phyloP scores from a whole-genome alignment of 768 basidiomycete species.

The Lentinula lateritia region DNA sequence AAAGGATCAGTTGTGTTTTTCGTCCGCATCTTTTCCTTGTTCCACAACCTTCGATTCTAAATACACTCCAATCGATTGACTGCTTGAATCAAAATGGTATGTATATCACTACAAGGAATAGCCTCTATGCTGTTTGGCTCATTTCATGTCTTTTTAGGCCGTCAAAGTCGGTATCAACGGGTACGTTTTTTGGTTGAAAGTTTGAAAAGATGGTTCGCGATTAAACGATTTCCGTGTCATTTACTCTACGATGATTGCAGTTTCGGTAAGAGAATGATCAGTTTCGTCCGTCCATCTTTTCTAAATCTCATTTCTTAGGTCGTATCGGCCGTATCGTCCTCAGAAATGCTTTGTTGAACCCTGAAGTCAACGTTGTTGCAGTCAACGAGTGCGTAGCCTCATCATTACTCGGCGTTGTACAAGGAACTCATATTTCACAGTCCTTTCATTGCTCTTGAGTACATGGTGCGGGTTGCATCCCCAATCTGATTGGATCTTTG shows the following conservation, averaged over 20 bases:
- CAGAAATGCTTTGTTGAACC: constrained; percentile 82
- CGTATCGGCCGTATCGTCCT: constrained; percentile 99
- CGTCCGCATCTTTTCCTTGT: not conserved
- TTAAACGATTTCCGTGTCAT: not conserved
- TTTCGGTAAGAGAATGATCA: constrained; percentile 57
- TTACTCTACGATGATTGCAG: constrained; percentile 25
- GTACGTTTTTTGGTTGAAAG: constrained; percentile 36
- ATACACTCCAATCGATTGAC: not conserved
- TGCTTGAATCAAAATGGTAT: constrained; percentile 6
- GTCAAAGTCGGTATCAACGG: constrained; percentile 97
- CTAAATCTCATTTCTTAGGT: constrained; percentile 43
- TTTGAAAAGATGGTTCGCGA: not conserved
- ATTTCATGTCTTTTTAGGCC: constrained; percentile 14
- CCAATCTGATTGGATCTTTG: not conserved
- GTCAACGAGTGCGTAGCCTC: constrained; percentile 76
- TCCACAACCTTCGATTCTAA: not conserved
- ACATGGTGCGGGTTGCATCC: constrained; percentile 66
- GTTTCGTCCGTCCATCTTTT: not conserved
- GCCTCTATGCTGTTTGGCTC: not conserved
- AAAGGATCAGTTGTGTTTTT: not conserved
- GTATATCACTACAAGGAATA: not conserved
- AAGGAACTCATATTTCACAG: constrained; percentile 30
- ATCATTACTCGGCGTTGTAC: constrained; percentile 7
- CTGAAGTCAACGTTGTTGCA: constrained; percentile 81
- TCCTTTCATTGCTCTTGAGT: constrained; percentile 94